Conservation (phyloP, 2,329 filamentous ascomycete species). For the Mariannaea elegans region DNA sequence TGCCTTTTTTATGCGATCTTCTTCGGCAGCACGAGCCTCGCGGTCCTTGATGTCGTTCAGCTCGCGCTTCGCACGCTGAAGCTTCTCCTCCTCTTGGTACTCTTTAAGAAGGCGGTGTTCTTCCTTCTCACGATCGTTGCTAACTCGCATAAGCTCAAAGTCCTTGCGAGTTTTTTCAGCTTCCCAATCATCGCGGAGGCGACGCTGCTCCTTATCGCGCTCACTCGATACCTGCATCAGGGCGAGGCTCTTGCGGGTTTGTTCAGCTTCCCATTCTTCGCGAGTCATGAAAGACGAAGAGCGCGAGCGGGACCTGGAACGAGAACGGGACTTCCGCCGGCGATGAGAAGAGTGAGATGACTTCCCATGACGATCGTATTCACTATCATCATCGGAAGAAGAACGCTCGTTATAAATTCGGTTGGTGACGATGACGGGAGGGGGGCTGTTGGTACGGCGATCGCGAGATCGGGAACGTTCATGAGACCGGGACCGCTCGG, state of each 20-base stretch:
- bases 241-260: constrained; percentile 35
- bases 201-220: constrained; percentile 49
- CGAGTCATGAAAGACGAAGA: constrained; percentile 52
- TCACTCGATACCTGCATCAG: constrained; percentile 25
- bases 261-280: constrained; percentile 52
- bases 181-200: constrained; percentile 52
- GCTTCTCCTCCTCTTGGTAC: constrained; percentile 57
- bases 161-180: constrained; percentile 37
- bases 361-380: constrained; percentile 44
- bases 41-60: constrained; percentile 57
- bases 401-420: constrained; percentile 60
- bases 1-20: constrained; percentile 61
- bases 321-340: constrained; percentile 40
- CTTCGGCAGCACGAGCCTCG: constrained; percentile 58
- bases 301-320: constrained; percentile 43
- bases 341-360: constrained; percentile 38
- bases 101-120: constrained; percentile 50
- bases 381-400: constrained; percentile 50
- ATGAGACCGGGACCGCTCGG: constrained; percentile 52
- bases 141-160: constrained; percentile 29
- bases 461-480: constrained; percentile 59
- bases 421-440: constrained; percentile 66
- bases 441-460: constrained; percentile 54
- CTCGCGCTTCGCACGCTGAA: constrained; percentile 59
- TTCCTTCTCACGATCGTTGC: constrained; percentile 45